Base-by-base conservation (phyloP, 805 yeast genomes). In the Pichia manshurica region DNA sequence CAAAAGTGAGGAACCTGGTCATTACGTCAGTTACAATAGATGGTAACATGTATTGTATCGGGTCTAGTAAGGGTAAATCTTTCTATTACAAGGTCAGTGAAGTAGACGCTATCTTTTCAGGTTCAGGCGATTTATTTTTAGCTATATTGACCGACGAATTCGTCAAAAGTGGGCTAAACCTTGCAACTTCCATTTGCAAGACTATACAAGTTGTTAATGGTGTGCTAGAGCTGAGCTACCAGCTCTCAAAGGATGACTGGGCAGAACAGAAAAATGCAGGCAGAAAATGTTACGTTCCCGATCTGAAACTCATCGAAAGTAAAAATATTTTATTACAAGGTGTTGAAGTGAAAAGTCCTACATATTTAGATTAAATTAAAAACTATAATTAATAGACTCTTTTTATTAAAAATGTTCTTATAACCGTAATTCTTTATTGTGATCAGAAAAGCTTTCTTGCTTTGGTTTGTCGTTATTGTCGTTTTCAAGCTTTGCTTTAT, bases 81-180 rank as follows among this genome's bases (percentile, higher is more conserved):
- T 71, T 72, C 45, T 62, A 64, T 36, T 67, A 71, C 40, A 69
- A 70, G 21, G 73, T 81, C 2, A 67, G 71, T 4, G 64, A 67
- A 53, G 75, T 84, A 12, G 66, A 74, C 19, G 87, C 88, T 9
- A 66, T 70, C 1, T 84, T 84, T 60, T 81, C 79, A 36, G 93
- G 93, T 1, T 76, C 86, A 49, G 93, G 93, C 2, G 93, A 85
- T 59, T 63, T 85, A 16, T 82, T 84, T 60, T 70, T 81, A 3
- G 88, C 83, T 0, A 58, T 85, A 15, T 53, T 84, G 17, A 71
- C 82, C 3, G 77, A 83, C 53, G 62, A 69, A 1, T 73, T 73
- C 52, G 67, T 67, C 47, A 62, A 67, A 53, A 60, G 59, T 47
- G 44, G 52, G 1, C 51, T 52, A 0, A 48, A 67, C 5, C 50